Conservation (phyloP, 2,329 filamentous ascomycete genomes). For the Verruconis gallopava region DNA sequence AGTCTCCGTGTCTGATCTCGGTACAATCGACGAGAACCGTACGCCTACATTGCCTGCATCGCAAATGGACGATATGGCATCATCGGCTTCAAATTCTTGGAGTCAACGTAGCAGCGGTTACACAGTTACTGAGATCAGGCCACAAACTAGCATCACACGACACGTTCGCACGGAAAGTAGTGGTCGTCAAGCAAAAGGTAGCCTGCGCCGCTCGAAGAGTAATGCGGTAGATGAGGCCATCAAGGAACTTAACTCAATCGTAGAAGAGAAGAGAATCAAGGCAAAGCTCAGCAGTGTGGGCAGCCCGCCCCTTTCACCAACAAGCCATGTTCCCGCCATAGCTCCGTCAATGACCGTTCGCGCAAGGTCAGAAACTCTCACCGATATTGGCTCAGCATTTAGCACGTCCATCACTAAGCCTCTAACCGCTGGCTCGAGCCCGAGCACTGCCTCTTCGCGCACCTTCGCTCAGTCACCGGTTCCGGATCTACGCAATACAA, state of each 20-base stretch:
- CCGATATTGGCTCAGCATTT: conserved; percentile 34
- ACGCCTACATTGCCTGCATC: conserved; percentile 3
- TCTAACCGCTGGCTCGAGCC: conserved; percentile 2
- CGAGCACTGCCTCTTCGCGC: neutral
- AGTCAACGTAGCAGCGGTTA: conserved; percentile 1
- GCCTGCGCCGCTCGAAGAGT: conserved; percentile 5
- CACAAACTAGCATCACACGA: neutral
- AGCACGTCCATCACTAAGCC: conserved; percentile 2
- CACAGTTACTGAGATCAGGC: neutral
- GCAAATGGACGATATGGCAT: conserved; percentile 1
- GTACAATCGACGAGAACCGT: conserved; percentile 4
- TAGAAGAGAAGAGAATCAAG: conserved; percentile 26
- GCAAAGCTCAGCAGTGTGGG: neutral
- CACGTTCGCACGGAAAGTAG: neutral
- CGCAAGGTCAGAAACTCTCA: conserved; percentile 35
- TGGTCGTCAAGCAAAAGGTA: neutral
- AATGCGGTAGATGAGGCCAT: conserved; percentile 29
- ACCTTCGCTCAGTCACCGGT: neutral
- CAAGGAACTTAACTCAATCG: conserved; percentile 35
- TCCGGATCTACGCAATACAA: neutral
- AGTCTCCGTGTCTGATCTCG: neutral
- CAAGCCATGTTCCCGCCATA: conserved; percentile 32
- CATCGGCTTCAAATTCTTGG: neutral
- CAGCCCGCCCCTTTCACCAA: conserved; percentile 18
- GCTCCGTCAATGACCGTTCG: conserved; percentile 32